Evolutionary conservation across 1,284 basidiomycete species (phyloP).

Genomic region (Inonotus hispidus): DNA sequence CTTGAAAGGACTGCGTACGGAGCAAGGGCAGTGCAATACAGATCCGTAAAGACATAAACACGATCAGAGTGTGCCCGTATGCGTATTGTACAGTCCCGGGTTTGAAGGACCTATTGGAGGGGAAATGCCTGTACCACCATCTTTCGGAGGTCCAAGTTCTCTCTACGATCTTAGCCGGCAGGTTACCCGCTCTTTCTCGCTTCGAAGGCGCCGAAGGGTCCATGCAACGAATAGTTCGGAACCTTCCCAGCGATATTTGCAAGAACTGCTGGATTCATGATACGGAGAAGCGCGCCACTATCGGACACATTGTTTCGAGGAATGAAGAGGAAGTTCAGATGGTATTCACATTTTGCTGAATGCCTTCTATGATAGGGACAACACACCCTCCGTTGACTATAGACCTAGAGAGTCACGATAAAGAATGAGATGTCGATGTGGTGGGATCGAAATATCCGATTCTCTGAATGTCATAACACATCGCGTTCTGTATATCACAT

Average conservation of each 20-base stretch:
- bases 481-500: too few species aligned
- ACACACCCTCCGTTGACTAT: too few species aligned
- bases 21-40: too few species aligned
- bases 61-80: too few species aligned
- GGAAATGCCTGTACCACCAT: not conserved
- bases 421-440: too few species aligned
- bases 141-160: not conserved
- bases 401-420: too few species aligned
- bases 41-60: too few species aligned
- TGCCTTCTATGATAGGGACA: not conserved
- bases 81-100: too few species aligned
- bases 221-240: not conserved
- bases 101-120: not conserved
- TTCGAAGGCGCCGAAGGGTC: not conserved
- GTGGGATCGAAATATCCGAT: too few species aligned
- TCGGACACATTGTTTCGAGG: not conserved
- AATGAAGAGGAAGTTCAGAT: not conserved
- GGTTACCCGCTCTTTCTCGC: not conserved
- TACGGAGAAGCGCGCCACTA: not conserved
- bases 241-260: slow-evolving; percentile 4
- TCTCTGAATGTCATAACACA: too few species aligned
- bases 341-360: not conserved
- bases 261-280: slow-evolving; percentile 2
- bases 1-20: slow-evolving; percentile 10
- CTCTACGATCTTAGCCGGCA: not conserved